Evolutionary conservation across 352 stramenopile genomes (phyloP), one percentile per base, ranked within the genome.

Genomic region (Pythium dissimile): DNA sequence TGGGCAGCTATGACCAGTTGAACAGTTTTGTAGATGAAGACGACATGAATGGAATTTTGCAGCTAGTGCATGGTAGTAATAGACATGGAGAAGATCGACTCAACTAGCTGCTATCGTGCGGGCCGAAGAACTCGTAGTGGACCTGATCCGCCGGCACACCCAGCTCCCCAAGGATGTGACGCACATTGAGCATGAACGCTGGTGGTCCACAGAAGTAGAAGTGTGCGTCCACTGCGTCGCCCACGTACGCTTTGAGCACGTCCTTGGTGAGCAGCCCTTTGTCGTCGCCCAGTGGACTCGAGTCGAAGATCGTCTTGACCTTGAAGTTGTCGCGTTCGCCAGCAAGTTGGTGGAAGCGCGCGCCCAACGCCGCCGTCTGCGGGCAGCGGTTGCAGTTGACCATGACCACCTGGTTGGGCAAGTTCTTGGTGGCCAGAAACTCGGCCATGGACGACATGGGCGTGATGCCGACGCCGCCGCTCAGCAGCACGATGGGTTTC

Each of bases 51-150:
- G 49, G 47, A 55, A 26, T 28, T 24, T 28, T 51, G 47, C 31
- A 35, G 21, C 34, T 39, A 15, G 26, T n/a, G 47, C 7, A n/a
- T n/a, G n/a, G n/a, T n/a, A n/a, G n/a, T n/a, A n/a, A n/a, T n/a
- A n/a, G n/a, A n/a, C n/a, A n/a, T n/a, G n/a, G n/a, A n/a, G n/a
- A n/a, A n/a, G n/a, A n/a, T n/a, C n/a, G n/a, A n/a, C n/a, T n/a
- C n/a, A n/a, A n/a, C 41, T 35, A 53, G 51, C 66, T 50, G 26
- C 72, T 77, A 30, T 84, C 65, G 37, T 84, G 71, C 18, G 75
- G 76, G 20, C 76, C 76, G 34, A 86, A 86, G 59, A 80, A 86
- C 67, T 86, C 76, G 62, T 77, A 86, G 66, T 84, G 76, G 24
- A 75, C 60, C 59, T 84, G 76, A 46, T 54, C 50, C 1, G 66